Evolutionary conservation across 2,329 filamentous ascomycete species (phyloP).

Genomic region (Dothiorella sarmentorum): DNA sequence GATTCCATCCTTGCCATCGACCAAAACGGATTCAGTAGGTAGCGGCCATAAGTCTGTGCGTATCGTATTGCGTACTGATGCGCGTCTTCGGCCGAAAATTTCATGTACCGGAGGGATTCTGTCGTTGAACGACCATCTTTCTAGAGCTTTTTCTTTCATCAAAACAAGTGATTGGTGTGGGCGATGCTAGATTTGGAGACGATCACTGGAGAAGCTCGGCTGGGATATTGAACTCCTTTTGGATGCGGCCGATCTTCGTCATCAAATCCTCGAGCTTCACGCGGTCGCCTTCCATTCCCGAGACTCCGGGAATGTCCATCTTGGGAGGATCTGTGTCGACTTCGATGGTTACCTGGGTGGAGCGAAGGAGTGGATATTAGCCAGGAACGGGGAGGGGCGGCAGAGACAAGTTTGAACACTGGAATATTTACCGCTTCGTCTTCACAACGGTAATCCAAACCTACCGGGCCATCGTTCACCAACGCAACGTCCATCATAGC

Average conservation of each 20-base stretch:
- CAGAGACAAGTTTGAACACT: constrained; percentile 19
- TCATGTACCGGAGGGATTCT: too few relatives aligned
- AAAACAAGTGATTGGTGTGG: background rate
- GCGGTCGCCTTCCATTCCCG: background rate
- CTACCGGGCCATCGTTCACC: constrained; percentile 78
- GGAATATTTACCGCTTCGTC: constrained; percentile 53
- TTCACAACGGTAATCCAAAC: constrained; percentile 56
- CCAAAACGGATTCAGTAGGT: too few relatives aligned
- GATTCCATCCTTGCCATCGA: too few relatives aligned
- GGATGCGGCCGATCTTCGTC: constrained; percentile 30
- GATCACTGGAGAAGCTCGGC: constrained; percentile 28
- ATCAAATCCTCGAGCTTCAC: constrained; percentile 20
- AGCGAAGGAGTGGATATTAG: background rate
- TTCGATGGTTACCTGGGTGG: constrained; percentile 46
- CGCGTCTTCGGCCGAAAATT: background rate
- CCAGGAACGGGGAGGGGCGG: background rate
- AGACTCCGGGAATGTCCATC: constrained; percentile 28
- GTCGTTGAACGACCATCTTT: too few relatives aligned
- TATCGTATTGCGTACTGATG: background rate
- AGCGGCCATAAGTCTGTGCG: background rate
- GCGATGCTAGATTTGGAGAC: background rate
- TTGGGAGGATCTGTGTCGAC: constrained; percentile 48
- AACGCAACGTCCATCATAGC: constrained; percentile 98
- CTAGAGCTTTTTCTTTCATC: too few relatives aligned
- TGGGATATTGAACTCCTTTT: constrained; percentile 33